Percentiles rank a stretch among this genome's conserved stretches.
These are phyloP conservation scores for Maudiozyma barnettii DNA, from an alignment of 805 yeast species.

Conservation along the genomic window DNA sequence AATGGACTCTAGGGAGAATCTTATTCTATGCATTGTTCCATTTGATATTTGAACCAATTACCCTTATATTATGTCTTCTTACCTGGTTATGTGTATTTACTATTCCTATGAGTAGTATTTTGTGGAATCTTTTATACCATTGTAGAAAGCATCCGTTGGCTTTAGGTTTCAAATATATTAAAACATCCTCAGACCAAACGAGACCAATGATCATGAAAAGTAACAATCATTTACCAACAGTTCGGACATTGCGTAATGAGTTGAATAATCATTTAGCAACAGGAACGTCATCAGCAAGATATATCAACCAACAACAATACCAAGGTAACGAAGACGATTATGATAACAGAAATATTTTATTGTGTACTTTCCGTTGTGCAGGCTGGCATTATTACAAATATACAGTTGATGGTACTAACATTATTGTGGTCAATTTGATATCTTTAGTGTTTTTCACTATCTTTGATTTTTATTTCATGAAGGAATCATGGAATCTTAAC, in stretches of 20 bases:
- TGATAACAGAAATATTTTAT: conserved; percentile 47
- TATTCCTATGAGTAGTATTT: conserved; percentile 86
- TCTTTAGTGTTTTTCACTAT: conserved; percentile 75
- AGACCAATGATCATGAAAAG: conserved; percentile 5
- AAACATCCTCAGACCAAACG: conserved; percentile 12
- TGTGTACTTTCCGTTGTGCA: conserved; percentile 87
- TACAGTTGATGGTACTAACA: conserved; percentile 93
- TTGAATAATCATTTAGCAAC: not conserved
- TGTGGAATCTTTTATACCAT: conserved; percentile 59
- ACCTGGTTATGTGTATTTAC: conserved; percentile 84
- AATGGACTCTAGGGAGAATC: conserved; percentile 80
- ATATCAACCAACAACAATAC: no score
- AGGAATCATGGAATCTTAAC: conserved; percentile 33
- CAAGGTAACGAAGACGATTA: conserved; percentile 7
- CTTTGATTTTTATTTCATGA: conserved; percentile 59
- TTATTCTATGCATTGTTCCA: conserved; percentile 67
- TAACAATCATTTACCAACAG: conserved; percentile 1
- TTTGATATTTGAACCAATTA: conserved; percentile 57
- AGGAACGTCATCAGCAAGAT: not conserved
- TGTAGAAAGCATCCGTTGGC: conserved; percentile 87
- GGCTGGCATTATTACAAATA: conserved; percentile 92
- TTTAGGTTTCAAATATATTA: conserved; percentile 59
- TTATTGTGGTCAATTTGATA: conserved; percentile 78
- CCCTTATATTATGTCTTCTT: conserved; percentile 41
- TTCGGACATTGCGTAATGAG: not conserved